Base-by-base conservation (phyloP, 768 basidiomycete species). In the Fistulinella prunicolor region DNA sequence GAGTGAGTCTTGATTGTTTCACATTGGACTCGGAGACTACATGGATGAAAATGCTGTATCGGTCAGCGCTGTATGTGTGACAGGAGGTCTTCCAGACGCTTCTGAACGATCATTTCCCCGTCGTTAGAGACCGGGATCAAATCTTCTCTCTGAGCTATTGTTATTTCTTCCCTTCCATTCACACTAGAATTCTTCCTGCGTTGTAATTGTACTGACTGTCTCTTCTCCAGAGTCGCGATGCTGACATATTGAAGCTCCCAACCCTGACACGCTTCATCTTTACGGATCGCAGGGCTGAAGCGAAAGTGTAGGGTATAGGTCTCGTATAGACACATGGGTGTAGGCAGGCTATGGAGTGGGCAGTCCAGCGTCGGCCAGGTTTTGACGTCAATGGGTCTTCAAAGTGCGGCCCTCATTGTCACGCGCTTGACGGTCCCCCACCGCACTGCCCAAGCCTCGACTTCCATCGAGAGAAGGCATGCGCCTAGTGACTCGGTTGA, bases 141-240 rank as follows among this genome's bases (percentile, higher is more conserved):
- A 67, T 67, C 66, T 67, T 67, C 66, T 67, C 67, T 69, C 67
- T 69, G 66, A 67, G 28, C 45, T 26, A 10, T 48, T 19, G 20
- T 39, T 30, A 13, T 35, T 44, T 4, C 38, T 34, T n/a, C 16
- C 30, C 29, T 2, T 24, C 24, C 38, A 1, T 39, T 29, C 42
- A 17, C 43, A 36, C n/a, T 9, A 19, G 16, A 12, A 28, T 21
- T 2, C n/a, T n/a, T n/a, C 6, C 23, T 45, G 20, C 21, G 35
- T 38, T n/a, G n/a, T n/a, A n/a, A 40, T 42, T 24, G 20, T 46
- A 35, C 40, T 66, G 55, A 64, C 51, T 7, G 13, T 19, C 41
- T 38, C 26, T 40, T 36, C 21, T 47, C 37, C 44, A 54, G 37
- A 42, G 13, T 21, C 30, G 24, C 35, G 10, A 26, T n/a, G 44